Conservation (phyloP, 352 stramenopile genomes). For the Globisporangium spinosum region DNA sequence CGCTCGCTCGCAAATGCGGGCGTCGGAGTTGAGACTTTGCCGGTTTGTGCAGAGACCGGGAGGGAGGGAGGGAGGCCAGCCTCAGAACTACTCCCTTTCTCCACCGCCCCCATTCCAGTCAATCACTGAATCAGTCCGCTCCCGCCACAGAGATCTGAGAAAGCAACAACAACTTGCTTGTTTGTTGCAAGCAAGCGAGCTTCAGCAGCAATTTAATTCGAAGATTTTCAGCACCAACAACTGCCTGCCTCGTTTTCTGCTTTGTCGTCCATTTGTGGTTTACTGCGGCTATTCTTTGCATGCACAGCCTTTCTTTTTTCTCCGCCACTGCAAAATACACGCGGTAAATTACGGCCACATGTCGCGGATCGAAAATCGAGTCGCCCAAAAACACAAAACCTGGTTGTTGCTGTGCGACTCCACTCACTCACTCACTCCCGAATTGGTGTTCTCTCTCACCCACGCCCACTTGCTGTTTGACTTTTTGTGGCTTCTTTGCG, state of each 20-base stretch:
- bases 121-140: no score
- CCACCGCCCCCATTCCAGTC: no score
- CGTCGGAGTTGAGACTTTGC: constrained; percentile 1
- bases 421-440: not conserved
- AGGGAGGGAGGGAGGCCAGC: not conserved
- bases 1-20: not conserved
- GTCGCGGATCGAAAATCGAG: constrained; percentile 1
- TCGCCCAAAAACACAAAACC: constrained; percentile 1
- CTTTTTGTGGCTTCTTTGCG: not conserved
- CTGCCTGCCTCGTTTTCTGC: not conserved
- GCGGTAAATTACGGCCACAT: constrained; percentile 13
- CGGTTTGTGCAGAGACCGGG: not conserved
- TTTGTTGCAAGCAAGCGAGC: no score
- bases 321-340: constrained; percentile 4
- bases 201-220: constrained; percentile 15
- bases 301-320: not conserved
- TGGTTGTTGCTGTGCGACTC: not conserved
- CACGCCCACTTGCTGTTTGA: not conserved
- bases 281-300: not conserved
- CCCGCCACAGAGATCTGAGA: no score
- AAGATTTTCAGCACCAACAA: constrained; percentile 9
- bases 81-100: not conserved
- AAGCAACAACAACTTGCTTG: not conserved
- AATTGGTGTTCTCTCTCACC: not conserved
- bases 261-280: constrained; percentile 1